Percentiles rank a stretch among this genome's conserved stretches.
phyloP scores from a whole-genome alignment of 2,329 filamentous ascomycete species.

The Bimuria novae-zelandiae region DNA sequence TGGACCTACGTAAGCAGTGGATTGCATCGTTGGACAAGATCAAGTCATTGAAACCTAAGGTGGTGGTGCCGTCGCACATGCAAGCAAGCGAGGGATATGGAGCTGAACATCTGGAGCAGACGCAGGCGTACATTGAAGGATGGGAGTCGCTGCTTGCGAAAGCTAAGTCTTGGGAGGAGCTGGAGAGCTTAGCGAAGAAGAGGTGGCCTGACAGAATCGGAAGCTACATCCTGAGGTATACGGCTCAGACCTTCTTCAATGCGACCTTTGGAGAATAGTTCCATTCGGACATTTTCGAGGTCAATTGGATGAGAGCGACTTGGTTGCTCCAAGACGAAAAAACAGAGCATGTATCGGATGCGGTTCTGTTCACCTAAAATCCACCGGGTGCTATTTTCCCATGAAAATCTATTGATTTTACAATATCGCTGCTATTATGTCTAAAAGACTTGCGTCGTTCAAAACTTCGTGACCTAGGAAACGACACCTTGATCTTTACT shows the following conservation, averaged over 20 bases:
- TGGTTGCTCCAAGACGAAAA: too few relatives aligned
- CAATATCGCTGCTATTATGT: too few relatives aligned
- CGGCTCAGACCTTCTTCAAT: background rate
- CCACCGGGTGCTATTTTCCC: too few relatives aligned
- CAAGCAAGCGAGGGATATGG: background rate
- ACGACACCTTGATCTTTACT: too few relatives aligned
- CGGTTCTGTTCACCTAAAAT: too few relatives aligned
- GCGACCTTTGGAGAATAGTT: background rate
- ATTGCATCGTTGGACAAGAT: conserved; percentile 41
- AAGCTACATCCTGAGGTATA: background rate
- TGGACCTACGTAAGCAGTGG: conserved; percentile 39
- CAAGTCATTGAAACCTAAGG: conserved; percentile 33
- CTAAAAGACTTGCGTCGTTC: too few relatives aligned
- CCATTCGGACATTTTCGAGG: background rate
- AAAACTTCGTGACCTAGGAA: too few relatives aligned
- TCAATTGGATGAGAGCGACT: background rate
- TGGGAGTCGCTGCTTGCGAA: background rate
- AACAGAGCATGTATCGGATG: too few relatives aligned
- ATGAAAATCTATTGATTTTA: too few relatives aligned
- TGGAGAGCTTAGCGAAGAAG: background rate
- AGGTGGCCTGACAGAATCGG: background rate
- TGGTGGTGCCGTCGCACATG: conserved; percentile 41
- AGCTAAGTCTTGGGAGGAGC: background rate
- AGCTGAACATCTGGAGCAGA: background rate
- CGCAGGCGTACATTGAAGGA: background rate